These are phyloP conservation scores for Auriscalpium vulgare DNA, from an alignment of 768 basidiomycete genomes.

Conservation along the genomic window DNA sequence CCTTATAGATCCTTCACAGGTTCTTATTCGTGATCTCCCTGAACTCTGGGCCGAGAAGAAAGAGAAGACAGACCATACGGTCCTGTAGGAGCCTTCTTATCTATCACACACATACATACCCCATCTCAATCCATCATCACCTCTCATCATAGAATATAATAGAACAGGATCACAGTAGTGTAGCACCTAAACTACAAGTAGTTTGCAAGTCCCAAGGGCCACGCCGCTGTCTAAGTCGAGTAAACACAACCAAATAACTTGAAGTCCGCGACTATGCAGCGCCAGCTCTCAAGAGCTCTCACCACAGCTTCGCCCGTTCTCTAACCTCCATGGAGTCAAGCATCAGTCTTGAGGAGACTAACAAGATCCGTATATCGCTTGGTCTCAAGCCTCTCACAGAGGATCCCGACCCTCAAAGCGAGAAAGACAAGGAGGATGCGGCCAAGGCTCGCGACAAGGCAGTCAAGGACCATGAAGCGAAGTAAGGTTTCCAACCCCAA, in stretches of 20 bases:
- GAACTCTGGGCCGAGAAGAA: slow-evolving; percentile 43
- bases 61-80: neutral
- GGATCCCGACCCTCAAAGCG: slow-evolving; percentile 59
- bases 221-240: too few species aligned
- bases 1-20: slow-evolving; percentile 32
- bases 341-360: slow-evolving; percentile 90
- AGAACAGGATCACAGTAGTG: too few species aligned
- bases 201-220: too few species aligned
- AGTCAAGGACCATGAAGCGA: slow-evolving; percentile 62
- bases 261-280: too few species aligned
- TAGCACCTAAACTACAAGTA: neutral
- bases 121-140: too few species aligned
- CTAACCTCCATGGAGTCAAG: slow-evolving; percentile 63
- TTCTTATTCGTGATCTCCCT: slow-evolving; percentile 70
- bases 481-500: slow-evolving; percentile 36
- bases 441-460: slow-evolving; percentile 65
- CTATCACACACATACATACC: neutral
- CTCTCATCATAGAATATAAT: too few species aligned
- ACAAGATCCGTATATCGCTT: slow-evolving; percentile 89
- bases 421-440: slow-evolving; percentile 68
- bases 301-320: neutral
- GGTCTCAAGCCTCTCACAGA: slow-evolving; percentile 92
- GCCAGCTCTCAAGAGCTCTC: too few species aligned
- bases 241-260: too few species aligned
- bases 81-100: neutral